phyloP scores from a whole-genome alignment of 2,329 filamentous ascomycete genomes.

The Cadophora luteo-olivacea region DNA sequence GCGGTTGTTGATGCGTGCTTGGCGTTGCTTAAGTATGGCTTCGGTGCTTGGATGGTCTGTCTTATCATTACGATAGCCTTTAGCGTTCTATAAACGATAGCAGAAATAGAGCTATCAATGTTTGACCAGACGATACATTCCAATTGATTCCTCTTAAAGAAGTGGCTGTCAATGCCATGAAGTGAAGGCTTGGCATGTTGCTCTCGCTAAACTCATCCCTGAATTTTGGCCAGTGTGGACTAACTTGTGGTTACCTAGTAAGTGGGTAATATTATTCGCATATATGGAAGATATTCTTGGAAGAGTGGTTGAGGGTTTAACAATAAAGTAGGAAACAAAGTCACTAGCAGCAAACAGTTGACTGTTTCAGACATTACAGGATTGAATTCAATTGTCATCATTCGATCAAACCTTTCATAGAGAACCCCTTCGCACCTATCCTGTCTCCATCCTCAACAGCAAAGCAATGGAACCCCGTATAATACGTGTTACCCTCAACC shows the following conservation, averaged over 20 bases:
- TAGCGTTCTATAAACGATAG: neutral
- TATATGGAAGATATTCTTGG: neutral
- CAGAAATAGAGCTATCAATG: neutral
- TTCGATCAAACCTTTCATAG: slow-evolving; percentile 6
- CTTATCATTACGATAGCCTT: neutral
- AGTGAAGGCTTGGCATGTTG: slow-evolving; percentile 7
- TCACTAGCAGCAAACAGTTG: too few species aligned
- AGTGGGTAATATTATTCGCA: too few species aligned
- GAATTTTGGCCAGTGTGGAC: too few species aligned
- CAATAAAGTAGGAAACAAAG: too few species aligned
- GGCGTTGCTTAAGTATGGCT: neutral
- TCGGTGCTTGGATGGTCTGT: neutral
- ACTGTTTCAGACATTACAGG: too few species aligned
- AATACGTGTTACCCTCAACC: slow-evolving; percentile 5
- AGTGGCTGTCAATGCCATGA: neutral
- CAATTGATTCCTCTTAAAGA: neutral
- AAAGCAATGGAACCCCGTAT: slow-evolving; percentile 4
- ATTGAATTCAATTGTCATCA: neutral
- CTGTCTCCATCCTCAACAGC: slow-evolving; percentile 7
- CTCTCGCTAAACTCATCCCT: slow-evolving; percentile 10
- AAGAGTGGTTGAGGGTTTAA: too few species aligned
- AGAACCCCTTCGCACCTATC: slow-evolving; percentile 1
- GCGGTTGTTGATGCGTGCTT: too few species aligned
- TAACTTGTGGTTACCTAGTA: too few species aligned
- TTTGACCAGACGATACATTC: neutral